A percentile compares a stretch with the other conserved stretches of the same genome.
Evolutionary conservation across 176 grass and related monocot genomes (phyloP).

Genomic region (Lolium perenne): DNA sequence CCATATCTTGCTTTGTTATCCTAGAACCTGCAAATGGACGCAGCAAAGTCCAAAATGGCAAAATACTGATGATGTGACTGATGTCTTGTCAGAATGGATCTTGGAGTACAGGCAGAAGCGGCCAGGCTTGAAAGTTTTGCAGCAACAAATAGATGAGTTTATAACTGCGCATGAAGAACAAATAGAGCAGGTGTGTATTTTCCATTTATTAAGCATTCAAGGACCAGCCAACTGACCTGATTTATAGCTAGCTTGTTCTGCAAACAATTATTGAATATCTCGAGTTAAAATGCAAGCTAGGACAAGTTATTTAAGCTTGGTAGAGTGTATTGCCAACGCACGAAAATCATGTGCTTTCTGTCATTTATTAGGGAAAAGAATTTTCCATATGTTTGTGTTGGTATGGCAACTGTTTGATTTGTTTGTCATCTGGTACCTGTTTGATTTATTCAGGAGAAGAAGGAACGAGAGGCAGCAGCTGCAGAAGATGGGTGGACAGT

Average conservation of each 20-base stretch:
- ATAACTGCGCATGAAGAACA: conserved; percentile 78
- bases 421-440: conserved; percentile 6
- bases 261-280: background rate
- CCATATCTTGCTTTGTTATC: background rate
- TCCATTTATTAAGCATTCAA: conserved; percentile 27
- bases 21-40: conserved; percentile 24
- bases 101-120: conserved; percentile 75
- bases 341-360: background rate
- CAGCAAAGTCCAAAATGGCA: conserved; percentile 11
- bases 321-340: background rate
- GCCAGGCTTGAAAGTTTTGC: conserved; percentile 71
- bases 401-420: background rate
- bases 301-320: background rate
- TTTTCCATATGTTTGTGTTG: background rate
- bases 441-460: conserved; percentile 79
- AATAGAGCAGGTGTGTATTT: conserved; percentile 68
- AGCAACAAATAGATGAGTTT: conserved; percentile 93
- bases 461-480: conserved; percentile 71
- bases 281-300: background rate
- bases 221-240: background rate
- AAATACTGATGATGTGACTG: conserved; percentile 25
- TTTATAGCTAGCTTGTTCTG: conserved; percentile 26
- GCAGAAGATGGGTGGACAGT: conserved; percentile 97
- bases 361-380: conserved; percentile 17
- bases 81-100: conserved; percentile 78